Evolutionary conservation across 176 grass and related monocot species (phyloP).

Genomic region (Hordeum marinum): DNA sequence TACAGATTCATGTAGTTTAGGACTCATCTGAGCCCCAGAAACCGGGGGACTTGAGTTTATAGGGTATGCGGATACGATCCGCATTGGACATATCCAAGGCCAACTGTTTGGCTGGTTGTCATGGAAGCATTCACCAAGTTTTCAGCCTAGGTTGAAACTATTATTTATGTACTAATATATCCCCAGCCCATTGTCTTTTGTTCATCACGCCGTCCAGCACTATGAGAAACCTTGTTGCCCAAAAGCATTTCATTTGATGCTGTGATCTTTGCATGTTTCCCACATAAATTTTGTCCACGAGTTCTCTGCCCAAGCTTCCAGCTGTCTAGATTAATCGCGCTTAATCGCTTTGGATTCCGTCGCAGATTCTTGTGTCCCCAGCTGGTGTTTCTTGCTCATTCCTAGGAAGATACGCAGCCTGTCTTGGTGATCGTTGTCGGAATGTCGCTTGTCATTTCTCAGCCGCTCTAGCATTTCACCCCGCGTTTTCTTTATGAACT

Average conservation of each 20-base stretch:
- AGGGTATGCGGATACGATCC: neutral
- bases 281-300: neutral
- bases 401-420: conserved; percentile 12
- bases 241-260: conserved; percentile 24
- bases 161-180: neutral
- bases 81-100: conserved; percentile 10
- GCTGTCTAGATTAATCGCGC: neutral
- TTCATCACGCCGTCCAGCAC: neutral
- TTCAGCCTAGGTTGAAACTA: neutral
- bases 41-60: neutral
- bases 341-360: neutral
- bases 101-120: conserved; percentile 8
- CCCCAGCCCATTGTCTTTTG: neutral
- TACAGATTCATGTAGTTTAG: neutral
- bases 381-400: conserved; percentile 5
- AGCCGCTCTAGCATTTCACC: neutral
- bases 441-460: conserved; percentile 21
- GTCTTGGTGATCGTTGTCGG: neutral
- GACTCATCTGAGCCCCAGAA: neutral
- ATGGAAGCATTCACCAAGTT: neutral
- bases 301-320: conserved; percentile 4
- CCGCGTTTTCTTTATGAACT: neutral
- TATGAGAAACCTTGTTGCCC: conserved; percentile 9
- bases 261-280: conserved; percentile 14
- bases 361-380: conserved; percentile 25